Conservation (phyloP, 2,329 filamentous ascomycete species). For the Trichoderma afroharzianum region DNA sequence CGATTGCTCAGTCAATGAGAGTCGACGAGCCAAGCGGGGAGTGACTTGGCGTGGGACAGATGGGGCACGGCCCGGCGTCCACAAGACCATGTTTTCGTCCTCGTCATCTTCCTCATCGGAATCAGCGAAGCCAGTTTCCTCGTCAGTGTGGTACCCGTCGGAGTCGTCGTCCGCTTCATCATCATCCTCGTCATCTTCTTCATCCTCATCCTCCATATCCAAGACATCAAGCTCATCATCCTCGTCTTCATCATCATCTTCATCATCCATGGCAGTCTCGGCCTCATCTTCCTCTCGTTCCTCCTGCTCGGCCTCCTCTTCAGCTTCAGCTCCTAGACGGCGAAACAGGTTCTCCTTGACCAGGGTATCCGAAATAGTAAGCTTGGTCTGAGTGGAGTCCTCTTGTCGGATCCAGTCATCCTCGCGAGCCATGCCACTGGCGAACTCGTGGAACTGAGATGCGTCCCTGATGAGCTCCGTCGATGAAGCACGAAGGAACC, state of each 20-base stretch:
- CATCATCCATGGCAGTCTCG: constrained; percentile 34
- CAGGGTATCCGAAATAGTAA: constrained; percentile 88
- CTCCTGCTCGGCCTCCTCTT: constrained; percentile 78
- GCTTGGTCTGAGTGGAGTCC: constrained; percentile 59
- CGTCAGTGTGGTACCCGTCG: constrained; percentile 73
- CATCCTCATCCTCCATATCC: constrained; percentile 43
- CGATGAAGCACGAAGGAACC: constrained; percentile 49
- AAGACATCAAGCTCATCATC: constrained; percentile 44
- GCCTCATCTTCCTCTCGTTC: constrained; percentile 57
- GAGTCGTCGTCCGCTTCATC: constrained; percentile 51
- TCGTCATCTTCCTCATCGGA: constrained; percentile 62
- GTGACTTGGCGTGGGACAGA: constrained; percentile 36
- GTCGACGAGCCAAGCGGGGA: constrained; percentile 31
- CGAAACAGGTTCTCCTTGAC: constrained; percentile 87
- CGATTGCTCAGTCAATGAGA: constrained; percentile 47
- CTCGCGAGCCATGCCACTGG: constrained; percentile 72
- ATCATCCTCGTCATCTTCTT: constrained; percentile 41
- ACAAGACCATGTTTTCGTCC: constrained; percentile 61
- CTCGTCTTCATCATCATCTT: constrained; percentile 39
- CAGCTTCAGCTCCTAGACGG: constrained; percentile 80
- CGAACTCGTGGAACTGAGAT: constrained; percentile 84
- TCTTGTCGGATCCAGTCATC: constrained; percentile 87
- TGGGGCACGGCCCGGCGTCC: constrained; percentile 46
- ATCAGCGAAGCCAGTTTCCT: constrained; percentile 64
- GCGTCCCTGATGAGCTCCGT: constrained; percentile 52